Evolutionary conservation across 1,284 basidiomycete species (phyloP), one percentile per base, ranked within the genome.

Genomic region (Pulveroboletus sp.): DNA sequence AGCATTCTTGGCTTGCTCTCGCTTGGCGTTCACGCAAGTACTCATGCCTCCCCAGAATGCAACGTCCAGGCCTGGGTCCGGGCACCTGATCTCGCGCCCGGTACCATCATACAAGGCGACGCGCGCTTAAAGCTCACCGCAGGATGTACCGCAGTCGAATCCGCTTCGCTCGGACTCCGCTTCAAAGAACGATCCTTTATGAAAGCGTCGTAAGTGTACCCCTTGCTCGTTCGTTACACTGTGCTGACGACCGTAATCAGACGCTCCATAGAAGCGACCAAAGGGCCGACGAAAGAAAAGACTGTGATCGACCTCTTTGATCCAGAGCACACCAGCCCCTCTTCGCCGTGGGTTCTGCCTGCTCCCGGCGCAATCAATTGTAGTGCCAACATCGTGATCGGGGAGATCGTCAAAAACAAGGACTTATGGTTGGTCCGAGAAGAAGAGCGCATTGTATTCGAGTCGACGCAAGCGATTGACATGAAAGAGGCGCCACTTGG

Each of bases 391-490:
- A 48, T 45, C 2, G 25, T 26, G 0, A 46, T 49, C 28, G 40
- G 39, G n/a, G 8, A n/a, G 25, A 38, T 52, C 18, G 14, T 50
- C 22, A 38, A 59, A 29, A 52, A 49, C 29, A 57, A 44, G 35
- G 8, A 33, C 14, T 20, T 54, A 11, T 66, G 55, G 56, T 26
- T 33, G 1, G 24, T 60, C 3, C 48, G 43, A 24, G 62, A 67
- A n/a, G 56, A 65, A 18, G 63, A 63, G 35, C 44, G 46, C 4
- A 20, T 61, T 28, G 63, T 55, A 11, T 60, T 60, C 15, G 60
- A 63, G 44, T 43, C 54, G 22, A 65, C 45, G n/a, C 43, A 39
- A n/a, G 18, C 5, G 20, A 49, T 43, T 25, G 18, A 39, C 6
- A 9, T 59, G 42, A 33, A 5, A 24, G 26, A 46, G 17, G 20